Evolutionary conservation across 1,139 yeast species (phyloP).

Genomic region (Casaregolazyma suthepensis): DNA sequence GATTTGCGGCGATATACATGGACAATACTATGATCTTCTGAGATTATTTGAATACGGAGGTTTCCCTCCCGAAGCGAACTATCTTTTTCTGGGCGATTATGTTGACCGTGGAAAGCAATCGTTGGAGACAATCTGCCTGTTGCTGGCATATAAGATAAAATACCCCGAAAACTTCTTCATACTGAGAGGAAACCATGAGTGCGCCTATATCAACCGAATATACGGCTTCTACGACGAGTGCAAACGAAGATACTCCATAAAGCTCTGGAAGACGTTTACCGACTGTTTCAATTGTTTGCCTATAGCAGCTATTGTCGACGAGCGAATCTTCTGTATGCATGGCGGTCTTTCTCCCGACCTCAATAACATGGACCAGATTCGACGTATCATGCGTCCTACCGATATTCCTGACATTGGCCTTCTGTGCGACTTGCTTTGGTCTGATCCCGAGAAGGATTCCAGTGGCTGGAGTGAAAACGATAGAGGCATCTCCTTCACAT

Average conservation of each 20-base stretch:
- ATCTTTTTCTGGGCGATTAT: constrained; percentile 90
- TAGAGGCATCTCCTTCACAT: constrained; percentile 95
- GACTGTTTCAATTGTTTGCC: constrained; percentile 98
- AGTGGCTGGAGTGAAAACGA: constrained; percentile 98
- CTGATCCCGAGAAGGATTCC: constrained; percentile 96
- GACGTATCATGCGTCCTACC: constrained; percentile 98
- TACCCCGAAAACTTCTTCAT: constrained; percentile 96
- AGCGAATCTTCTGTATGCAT: constrained; percentile 96
- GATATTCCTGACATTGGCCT: constrained; percentile 97
- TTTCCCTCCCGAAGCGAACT: constrained; percentile 89
- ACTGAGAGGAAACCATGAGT: constrained; percentile 93
- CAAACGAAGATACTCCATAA: constrained; percentile 91
- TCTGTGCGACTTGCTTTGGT: constrained; percentile 93
- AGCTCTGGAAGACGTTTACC: constrained; percentile 96
- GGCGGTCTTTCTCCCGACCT: constrained; percentile 97
- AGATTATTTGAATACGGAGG: constrained; percentile 97
- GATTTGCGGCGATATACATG: constrained; percentile 91
- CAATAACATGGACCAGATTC: constrained; percentile 95
- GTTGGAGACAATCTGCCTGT: constrained; percentile 84
- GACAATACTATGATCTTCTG: constrained; percentile 92
- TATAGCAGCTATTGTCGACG: constrained; percentile 95
- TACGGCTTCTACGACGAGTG: constrained; percentile 98
- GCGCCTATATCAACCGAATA: constrained; percentile 94
- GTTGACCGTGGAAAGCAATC: constrained; percentile 98
- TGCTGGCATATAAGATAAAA: constrained; percentile 92